Conservation (phyloP, 768 basidiomycete species). For the Mycena crocata region DNA sequence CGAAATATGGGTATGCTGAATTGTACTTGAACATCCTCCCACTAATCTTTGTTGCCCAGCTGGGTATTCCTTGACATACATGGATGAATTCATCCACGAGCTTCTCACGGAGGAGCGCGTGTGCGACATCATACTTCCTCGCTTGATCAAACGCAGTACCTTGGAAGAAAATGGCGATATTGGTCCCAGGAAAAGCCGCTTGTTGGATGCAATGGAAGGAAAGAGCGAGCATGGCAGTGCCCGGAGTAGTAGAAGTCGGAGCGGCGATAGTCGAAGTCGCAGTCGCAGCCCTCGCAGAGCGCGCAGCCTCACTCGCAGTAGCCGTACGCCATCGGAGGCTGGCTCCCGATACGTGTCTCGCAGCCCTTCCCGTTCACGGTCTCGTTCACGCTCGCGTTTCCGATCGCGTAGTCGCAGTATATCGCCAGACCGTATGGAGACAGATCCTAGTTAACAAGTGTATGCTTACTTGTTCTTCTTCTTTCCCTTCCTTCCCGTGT, state of each 20-base stretch:
- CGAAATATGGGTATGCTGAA: slow-evolving; percentile 76
- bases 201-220: slow-evolving; percentile 91
- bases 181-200: slow-evolving; percentile 83
- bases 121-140: slow-evolving; percentile 96
- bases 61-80: slow-evolving; percentile 86
- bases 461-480: slow-evolving; percentile 51
- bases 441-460: slow-evolving; percentile 14
- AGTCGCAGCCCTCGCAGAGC: slow-evolving; percentile 43
- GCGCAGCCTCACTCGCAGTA: slow-evolving; percentile 36
- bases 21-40: slow-evolving; percentile 7
- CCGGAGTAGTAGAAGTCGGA: slow-evolving; percentile 49
- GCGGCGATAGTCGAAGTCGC: slow-evolving; percentile 50
- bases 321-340: slow-evolving; percentile 55
- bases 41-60: slow-evolving; percentile 55
- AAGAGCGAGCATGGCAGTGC: slow-evolving; percentile 65
- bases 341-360: slow-evolving; percentile 74
- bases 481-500: slow-evolving; percentile 44
- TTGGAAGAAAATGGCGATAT: slow-evolving; percentile 95
- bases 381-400: slow-evolving; percentile 24
- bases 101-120: slow-evolving; percentile 91
- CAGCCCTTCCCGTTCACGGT: slow-evolving; percentile 62
- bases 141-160: slow-evolving; percentile 84
- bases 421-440: slow-evolving; percentile 31
- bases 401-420: slow-evolving; percentile 32
- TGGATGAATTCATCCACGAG: slow-evolving; percentile 92